Base-by-base conservation (phyloP, 768 basidiomycete genomes). In the Leccinum variicolor region DNA sequence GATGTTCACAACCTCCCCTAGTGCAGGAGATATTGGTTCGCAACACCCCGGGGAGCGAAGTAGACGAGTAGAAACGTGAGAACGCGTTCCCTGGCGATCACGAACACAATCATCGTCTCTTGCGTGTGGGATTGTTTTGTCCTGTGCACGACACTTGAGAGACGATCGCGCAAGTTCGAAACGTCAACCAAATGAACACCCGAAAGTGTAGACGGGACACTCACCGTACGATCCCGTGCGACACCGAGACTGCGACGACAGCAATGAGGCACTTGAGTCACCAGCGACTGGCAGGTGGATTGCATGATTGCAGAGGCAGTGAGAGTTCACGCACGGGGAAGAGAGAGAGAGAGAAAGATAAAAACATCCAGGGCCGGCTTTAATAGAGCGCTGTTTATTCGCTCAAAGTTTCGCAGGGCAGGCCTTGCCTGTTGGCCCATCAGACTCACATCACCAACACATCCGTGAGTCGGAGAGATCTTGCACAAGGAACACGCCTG, bases 151-250 rank as follows among this genome's bases (percentile, higher is more conserved):
- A 47, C 21, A 14, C 58, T 48, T 34, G 31, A 54, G 31, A 29
- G 11, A 33, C 25, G 6, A 6, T 39, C 4, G 14, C 8, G n/a
- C 39, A n/a, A 46, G 52, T 26, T 55, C 63, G 36, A 31, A 23
- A 46, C 39, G 39, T 56, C 28, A 6, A 56, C 56, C 33, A 51
- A 50, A 19, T 13, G 41, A 48, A n/a, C 7, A 19, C n/a, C 21
- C 26, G 19, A 19, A 36, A 41, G 19, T 11, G 48, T 8, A 17
- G 36, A 36, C 39, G 19, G 54, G 3, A 34, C 34, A 60, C 66
- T 59, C 50, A 69, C 67, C n/a, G 9, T 19, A 19, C 26, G 41
- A 49, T 56, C 58, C 28, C 23, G 63, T 36, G 6, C n/a, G 52
- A 23, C 23, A 25, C 31, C 9, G 6, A 7, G 41, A 13, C 29